These are phyloP conservation scores for Malus fusca DNA, from an alignment of 306 rosid species.

Conservation along the genomic window DNA sequence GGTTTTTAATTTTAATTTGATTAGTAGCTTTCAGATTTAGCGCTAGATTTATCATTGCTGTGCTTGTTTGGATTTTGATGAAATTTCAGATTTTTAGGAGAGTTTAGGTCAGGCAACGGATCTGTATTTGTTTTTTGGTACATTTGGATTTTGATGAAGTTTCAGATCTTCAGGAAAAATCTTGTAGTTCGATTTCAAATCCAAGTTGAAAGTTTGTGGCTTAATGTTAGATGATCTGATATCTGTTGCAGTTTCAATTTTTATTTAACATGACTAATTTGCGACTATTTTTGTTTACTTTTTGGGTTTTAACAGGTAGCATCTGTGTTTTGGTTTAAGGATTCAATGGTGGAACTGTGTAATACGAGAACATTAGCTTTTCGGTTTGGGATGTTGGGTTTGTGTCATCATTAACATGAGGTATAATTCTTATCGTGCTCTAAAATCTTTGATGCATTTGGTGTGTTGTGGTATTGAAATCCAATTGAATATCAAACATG, in stretches of 20 bases:
- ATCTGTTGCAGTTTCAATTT: background rate
- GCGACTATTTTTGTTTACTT: background rate
- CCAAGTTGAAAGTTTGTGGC: background rate
- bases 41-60: background rate
- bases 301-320: background rate
- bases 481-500: too few species aligned
- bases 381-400: constrained; percentile 80
- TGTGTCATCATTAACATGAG: background rate
- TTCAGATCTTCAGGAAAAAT: background rate
- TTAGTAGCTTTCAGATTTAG: background rate
- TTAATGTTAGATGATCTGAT: background rate
- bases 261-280: background rate
- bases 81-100: background rate
- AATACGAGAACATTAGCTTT: constrained; percentile 65
- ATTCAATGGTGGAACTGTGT: constrained; percentile 74
- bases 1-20: background rate
- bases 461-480: background rate
- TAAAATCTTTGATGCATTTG: background rate
- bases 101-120: background rate
- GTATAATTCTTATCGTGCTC: background rate
- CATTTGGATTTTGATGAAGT: background rate
- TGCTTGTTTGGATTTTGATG: background rate
- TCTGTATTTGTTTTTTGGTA: background rate
- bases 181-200: background rate
- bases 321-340: constrained; percentile 21